Conservation (phyloP, 768 basidiomycete genomes). For the Zangia roseola region DNA sequence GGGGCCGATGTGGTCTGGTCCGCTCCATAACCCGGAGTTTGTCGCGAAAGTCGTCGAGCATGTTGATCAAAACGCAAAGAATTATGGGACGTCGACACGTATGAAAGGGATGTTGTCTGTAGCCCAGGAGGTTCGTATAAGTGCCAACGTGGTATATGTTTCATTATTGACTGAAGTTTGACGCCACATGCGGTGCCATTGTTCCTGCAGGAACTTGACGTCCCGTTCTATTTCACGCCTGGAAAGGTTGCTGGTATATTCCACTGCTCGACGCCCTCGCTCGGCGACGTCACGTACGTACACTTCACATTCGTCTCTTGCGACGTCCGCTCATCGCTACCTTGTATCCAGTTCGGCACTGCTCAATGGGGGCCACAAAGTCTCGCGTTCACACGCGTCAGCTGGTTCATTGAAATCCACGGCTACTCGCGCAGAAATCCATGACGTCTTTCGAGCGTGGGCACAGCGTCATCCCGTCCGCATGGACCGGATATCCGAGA, state of each 20-base stretch:
- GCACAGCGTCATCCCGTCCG: conserved; percentile 80
- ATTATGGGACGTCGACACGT: conserved; percentile 75
- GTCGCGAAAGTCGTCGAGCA: conserved; percentile 73
- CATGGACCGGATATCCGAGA: conserved; percentile 75
- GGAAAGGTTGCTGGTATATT: conserved; percentile 76
- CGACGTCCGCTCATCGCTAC: background rate
- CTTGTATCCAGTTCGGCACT: conserved; percentile 69
- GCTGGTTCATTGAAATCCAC: conserved; percentile 91
- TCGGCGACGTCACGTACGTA: conserved; percentile 74
- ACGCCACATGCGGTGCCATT: background rate
- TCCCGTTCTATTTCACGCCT: conserved; percentile 88
- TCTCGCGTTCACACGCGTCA: conserved; percentile 90
- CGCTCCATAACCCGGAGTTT: conserved; percentile 77
- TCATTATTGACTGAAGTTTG: no score
- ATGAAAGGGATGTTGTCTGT: conserved; percentile 97
- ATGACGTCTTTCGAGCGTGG: conserved; percentile 86
- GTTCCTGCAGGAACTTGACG: conserved; percentile 60
- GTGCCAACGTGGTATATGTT: background rate
- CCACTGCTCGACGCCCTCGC: conserved; percentile 74
- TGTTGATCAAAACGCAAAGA: conserved; percentile 55
- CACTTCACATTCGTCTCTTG: background rate
- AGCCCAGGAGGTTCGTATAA: conserved; percentile 69
- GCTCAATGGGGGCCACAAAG: conserved; percentile 76
- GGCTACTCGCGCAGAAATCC: conserved; percentile 66
- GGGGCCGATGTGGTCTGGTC: conserved; percentile 96